Evolutionary conservation across 176 grass and related monocot species (phyloP).

Genomic region (Carex littledalei): DNA sequence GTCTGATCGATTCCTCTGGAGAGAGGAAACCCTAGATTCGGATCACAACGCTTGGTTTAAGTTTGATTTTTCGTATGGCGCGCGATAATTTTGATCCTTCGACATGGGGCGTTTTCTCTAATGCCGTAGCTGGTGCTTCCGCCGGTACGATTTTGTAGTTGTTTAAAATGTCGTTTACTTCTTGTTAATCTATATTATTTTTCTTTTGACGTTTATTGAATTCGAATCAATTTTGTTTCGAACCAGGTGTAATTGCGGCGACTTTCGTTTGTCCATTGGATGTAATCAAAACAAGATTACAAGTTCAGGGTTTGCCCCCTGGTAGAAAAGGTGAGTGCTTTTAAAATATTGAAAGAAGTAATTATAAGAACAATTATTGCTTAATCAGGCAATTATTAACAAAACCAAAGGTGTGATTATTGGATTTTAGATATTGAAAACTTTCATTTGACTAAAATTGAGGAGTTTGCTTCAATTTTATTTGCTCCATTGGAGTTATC

Average conservation of each 20-base stretch:
- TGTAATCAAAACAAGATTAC: slow-evolving; percentile 97
- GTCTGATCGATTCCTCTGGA: slow-evolving; percentile 18
- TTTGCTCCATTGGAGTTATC: background rate
- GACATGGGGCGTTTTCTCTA: slow-evolving; percentile 43
- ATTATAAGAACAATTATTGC: background rate
- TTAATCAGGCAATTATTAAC: background rate
- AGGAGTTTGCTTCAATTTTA: background rate
- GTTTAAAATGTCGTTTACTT: background rate
- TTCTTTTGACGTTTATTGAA: background rate
- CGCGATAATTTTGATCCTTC: slow-evolving; percentile 28
- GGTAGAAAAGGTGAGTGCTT: slow-evolving; percentile 41
- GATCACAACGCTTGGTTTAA: background rate
- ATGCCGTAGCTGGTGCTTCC: slow-evolving; percentile 71
- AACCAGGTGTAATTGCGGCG: slow-evolving; percentile 66
- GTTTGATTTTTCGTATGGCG: background rate
- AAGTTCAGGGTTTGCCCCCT: slow-evolving; percentile 64
- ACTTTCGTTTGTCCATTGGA: slow-evolving; percentile 98
- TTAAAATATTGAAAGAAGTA: slow-evolving; percentile 1
- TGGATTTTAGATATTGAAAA: background rate
- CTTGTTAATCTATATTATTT: background rate
- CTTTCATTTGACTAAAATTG: background rate
- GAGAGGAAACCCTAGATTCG: slow-evolving; percentile 21
- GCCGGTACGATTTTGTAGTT: slow-evolving; percentile 35
- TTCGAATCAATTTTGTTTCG: slow-evolving; percentile 12
- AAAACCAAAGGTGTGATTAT: background rate